Evolutionary conservation across 805 yeast species (phyloP).

Genomic region (Groenewaldozyma salmanticensis): DNA sequence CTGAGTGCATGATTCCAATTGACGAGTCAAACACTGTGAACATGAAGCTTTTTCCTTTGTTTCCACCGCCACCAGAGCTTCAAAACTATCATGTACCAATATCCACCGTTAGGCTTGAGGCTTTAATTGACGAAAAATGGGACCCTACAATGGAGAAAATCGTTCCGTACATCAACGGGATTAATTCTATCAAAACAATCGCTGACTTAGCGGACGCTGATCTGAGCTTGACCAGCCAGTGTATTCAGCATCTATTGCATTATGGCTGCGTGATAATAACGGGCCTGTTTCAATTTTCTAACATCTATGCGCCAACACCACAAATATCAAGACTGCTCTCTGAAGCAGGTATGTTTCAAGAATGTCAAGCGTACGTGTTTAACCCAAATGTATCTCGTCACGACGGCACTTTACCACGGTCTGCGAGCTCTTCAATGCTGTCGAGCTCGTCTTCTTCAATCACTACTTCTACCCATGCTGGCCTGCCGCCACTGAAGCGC

Average conservation of each 20-base stretch:
- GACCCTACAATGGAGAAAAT: conserved; percentile 93
- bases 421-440: conserved; percentile 1
- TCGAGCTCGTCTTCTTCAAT: conserved; percentile 2
- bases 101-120: conserved; percentile 65
- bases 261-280: conserved; percentile 75
- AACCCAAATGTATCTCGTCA: conserved; percentile 22
- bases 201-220: conserved; percentile 76
- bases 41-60: conserved; percentile 85
- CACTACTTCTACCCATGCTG: background rate
- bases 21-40: conserved; percentile 85
- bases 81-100: conserved; percentile 84
- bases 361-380: conserved; percentile 77
- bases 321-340: conserved; percentile 58
- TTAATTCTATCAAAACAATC: conserved; percentile 70
- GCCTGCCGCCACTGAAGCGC: conserved; percentile 8
- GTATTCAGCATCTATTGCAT: conserved; percentile 85
- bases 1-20: conserved; percentile 91
- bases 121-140: conserved; percentile 84
- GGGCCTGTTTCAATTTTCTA: conserved; percentile 83
- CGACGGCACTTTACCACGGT: background rate
- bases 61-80: conserved; percentile 68
- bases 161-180: conserved; percentile 77
- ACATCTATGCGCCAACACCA: conserved; percentile 83
- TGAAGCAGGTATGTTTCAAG: conserved; percentile 57
- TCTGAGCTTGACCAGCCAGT: conserved; percentile 64